Percentiles rank a stretch among this genome's conserved stretches.
phyloP scores from a whole-genome alignment of 192 early-diverging fungal genomes.

The Backusella westeae region DNA sequence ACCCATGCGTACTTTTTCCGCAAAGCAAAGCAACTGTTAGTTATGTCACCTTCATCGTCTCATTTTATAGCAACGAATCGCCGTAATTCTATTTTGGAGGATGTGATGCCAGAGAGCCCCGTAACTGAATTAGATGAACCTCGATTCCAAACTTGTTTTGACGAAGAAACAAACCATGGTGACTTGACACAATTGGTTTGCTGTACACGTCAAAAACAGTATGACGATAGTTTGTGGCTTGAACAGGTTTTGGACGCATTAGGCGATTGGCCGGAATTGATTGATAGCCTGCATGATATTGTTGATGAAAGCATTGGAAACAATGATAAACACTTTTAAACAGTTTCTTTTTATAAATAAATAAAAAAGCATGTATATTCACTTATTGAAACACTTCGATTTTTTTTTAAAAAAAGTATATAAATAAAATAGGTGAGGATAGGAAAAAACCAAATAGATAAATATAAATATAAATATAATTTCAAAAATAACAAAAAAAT shows the following conservation, averaged over 20 bases:
- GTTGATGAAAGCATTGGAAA: slow-evolving; percentile 2
- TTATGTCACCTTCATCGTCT: background rate
- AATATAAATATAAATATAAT: background rate
- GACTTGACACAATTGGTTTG: slow-evolving; percentile 20
- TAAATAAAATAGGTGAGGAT: background rate
- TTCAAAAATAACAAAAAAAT: background rate
- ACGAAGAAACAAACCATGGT: slow-evolving; percentile 4
- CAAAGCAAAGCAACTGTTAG: slow-evolving; percentile 6
- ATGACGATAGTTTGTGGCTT: slow-evolving; percentile 33
- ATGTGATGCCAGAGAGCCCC: background rate
- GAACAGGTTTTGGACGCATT: slow-evolving; percentile 19
- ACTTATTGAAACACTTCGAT: background rate
- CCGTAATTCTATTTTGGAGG: slow-evolving; percentile 21
- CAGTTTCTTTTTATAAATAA: background rate
- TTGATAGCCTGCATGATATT: slow-evolving; percentile 30
- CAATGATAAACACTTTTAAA: background rate
- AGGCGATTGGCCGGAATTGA: slow-evolving; percentile 26
- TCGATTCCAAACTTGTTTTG: slow-evolving; percentile 6
- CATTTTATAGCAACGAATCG: background rate
- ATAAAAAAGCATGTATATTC: background rate
- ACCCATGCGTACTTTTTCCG: slow-evolving; percentile 16
- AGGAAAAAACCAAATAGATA: background rate
- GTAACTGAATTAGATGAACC: slow-evolving; percentile 1
- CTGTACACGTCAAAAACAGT: slow-evolving; percentile 19
- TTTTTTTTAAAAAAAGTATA: background rate